These are phyloP conservation scores for Medakamo hakoo DNA, from an alignment of 139 green algal genomes.

Conservation along the genomic window DNA sequence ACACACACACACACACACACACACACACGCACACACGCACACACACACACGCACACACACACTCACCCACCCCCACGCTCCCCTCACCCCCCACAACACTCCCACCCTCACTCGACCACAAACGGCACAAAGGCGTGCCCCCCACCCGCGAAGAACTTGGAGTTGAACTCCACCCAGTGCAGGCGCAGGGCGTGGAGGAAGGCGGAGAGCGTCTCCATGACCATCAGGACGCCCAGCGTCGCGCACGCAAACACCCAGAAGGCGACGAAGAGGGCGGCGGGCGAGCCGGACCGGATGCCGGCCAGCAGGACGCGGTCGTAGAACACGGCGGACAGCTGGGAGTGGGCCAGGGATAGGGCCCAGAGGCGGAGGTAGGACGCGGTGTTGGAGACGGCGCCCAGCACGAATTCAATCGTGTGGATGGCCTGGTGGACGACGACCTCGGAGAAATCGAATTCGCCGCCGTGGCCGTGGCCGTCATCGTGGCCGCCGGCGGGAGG, in stretches of 20 bases:
- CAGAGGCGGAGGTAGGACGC: conserved; percentile 96
- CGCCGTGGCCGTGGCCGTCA: conserved; percentile 25
- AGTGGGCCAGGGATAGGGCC: conserved; percentile 91
- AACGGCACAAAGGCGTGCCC: neutral
- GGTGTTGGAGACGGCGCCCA: conserved; percentile 97
- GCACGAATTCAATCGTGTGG: conserved; percentile 98
- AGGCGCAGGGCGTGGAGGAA: conserved; percentile 96
- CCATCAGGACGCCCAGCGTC: conserved; percentile 93
- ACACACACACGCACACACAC: neutral
- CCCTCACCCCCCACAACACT: neutral
- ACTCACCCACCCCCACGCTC: neutral
- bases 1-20: neutral
- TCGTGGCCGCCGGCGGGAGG: neutral
- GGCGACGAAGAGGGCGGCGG: conserved; percentile 42
- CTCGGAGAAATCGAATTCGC: conserved; percentile 84
- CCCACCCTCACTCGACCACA: too few relatives aligned
- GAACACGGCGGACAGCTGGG: conserved; percentile 81
- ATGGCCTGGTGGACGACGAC: conserved; percentile 85
- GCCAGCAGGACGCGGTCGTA: conserved; percentile 89
- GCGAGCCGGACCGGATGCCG: conserved; percentile 27
- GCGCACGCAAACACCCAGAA: conserved; percentile 81
- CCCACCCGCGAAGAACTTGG: conserved; percentile 42
- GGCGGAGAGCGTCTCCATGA: conserved; percentile 93
- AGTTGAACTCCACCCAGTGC: conserved; percentile 93
- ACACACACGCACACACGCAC: neutral